phyloP scores from a whole-genome alignment of 2,329 filamentous ascomycete species.

The Cercospora nicotianae region DNA sequence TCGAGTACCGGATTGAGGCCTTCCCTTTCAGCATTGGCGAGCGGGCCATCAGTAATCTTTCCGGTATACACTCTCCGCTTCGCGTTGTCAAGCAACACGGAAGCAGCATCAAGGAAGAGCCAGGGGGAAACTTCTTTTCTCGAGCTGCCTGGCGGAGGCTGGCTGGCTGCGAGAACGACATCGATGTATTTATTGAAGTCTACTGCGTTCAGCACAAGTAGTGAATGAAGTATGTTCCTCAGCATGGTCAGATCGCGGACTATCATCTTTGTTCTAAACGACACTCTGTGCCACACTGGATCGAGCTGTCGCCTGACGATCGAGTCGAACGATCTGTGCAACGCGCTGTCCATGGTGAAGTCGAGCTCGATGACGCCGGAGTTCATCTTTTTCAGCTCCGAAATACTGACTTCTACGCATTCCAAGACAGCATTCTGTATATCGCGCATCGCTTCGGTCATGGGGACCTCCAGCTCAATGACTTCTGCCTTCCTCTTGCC shows the following conservation, averaged over 20 bases:
- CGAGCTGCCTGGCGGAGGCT: constrained; percentile 82
- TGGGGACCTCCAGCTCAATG: constrained; percentile 91
- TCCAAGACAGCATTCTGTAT: constrained; percentile 95
- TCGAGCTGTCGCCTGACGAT: constrained; percentile 87
- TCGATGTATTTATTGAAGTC: constrained; percentile 91
- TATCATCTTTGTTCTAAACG: constrained; percentile 92
- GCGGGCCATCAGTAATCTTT: constrained; percentile 61
- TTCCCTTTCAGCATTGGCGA: constrained; percentile 54
- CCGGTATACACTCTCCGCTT: constrained; percentile 83
- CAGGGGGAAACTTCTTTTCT: constrained; percentile 89
- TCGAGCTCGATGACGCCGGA: constrained; percentile 85
- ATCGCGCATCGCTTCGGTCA: constrained; percentile 90
- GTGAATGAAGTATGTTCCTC: constrained; percentile 73
- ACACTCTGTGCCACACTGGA: constrained; percentile 95
- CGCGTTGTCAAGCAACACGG: constrained; percentile 89
- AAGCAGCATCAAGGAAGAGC: constrained; percentile 92
- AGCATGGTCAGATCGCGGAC: constrained; percentile 84
- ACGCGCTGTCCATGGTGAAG: constrained; percentile 90
- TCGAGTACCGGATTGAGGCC: constrained; percentile 80
- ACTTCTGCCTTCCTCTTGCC: constrained; percentile 92
- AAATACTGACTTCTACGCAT: constrained; percentile 91
- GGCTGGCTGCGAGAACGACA: constrained; percentile 87
- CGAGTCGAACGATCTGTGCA: constrained; percentile 89
- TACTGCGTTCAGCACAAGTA: constrained; percentile 85
- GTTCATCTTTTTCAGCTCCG: constrained; percentile 89